Conservation (phyloP, 176 grass and related monocot genomes). For the Typha latifolia region DNA sequence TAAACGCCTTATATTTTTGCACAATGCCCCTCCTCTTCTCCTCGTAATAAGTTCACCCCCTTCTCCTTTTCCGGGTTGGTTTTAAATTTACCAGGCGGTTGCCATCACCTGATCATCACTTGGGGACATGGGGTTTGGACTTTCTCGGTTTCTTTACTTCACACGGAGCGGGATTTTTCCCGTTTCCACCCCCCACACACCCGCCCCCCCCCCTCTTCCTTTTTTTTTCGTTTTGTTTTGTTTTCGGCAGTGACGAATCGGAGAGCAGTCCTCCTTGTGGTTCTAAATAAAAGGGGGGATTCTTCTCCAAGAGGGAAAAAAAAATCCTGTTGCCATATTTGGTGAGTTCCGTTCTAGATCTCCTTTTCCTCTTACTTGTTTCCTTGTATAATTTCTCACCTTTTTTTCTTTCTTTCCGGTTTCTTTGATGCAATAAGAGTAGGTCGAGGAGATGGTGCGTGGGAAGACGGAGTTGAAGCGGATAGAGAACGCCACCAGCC, state of each 20-base stretch:
- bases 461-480: constrained; percentile 88
- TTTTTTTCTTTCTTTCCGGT: neutral
- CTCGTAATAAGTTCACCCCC: neutral
- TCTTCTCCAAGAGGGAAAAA: neutral
- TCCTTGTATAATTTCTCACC: neutral
- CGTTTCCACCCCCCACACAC: neutral
- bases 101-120: neutral
- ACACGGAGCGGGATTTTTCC: neutral
- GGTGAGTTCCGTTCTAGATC: neutral
- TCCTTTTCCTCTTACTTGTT: neutral
- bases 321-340: neutral
- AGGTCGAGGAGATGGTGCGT: constrained; percentile 48
- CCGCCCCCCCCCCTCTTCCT: no score
- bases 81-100: neutral
- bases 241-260: neutral
- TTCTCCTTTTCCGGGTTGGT: neutral
- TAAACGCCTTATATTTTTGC: no score
- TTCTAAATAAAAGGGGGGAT: neutral
- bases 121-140: no score
- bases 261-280: neutral
- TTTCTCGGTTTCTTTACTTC: neutral
- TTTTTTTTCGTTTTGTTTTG: neutral
- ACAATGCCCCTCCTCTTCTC: neutral
- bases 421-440: neutral
- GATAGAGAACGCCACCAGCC: constrained; percentile 96